These are phyloP conservation scores for Poteriospumella lacustris DNA, from an alignment of 108 stramenopile species.

Conservation along the genomic window DNA sequence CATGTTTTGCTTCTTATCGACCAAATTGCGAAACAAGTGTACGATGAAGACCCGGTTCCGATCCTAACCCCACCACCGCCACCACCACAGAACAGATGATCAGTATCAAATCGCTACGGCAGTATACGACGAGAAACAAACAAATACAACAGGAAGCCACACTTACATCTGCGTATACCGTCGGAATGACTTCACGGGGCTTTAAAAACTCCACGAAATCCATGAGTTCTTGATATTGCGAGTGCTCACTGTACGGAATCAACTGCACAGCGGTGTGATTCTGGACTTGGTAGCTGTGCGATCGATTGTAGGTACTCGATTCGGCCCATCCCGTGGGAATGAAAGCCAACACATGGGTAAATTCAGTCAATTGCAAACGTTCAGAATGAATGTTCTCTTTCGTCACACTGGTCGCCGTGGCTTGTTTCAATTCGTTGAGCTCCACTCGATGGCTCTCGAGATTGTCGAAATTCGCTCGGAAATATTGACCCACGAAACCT, in stretches of 20 bases:
- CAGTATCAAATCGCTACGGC: too few relatives aligned
- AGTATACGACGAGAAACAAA: too few relatives aligned
- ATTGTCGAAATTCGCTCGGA: constrained; percentile 55
- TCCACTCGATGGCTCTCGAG: constrained; percentile 47
- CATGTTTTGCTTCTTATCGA: constrained; percentile 56
- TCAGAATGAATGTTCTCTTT: too few relatives aligned
- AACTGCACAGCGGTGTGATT: too few relatives aligned
- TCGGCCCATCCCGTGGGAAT: constrained; percentile 67
- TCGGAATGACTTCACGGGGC: constrained; percentile 68
- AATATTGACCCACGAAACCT: constrained; percentile 61
- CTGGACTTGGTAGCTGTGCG: too few relatives aligned
- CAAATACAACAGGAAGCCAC: too few relatives aligned
- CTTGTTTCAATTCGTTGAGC: too few relatives aligned
- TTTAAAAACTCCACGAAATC: constrained; percentile 67
- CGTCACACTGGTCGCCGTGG: too few relatives aligned
- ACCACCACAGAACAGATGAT: too few relatives aligned
- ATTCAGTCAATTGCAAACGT: too few relatives aligned
- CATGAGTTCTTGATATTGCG: constrained; percentile 71
- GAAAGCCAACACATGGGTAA: constrained; percentile 58
- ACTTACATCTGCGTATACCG: constrained; percentile 61
- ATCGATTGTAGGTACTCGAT: constrained; percentile 60
- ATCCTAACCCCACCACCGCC: too few relatives aligned
- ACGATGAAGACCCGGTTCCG: constrained; percentile 51
- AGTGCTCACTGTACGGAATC: constrained; percentile 82
- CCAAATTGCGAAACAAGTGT: constrained; percentile 41